Percentiles rank a stretch among this genome's conserved stretches.
Conservation (phyloP, 371 early-diverging fungal genomes). For the Mucor sp. region DNA sequence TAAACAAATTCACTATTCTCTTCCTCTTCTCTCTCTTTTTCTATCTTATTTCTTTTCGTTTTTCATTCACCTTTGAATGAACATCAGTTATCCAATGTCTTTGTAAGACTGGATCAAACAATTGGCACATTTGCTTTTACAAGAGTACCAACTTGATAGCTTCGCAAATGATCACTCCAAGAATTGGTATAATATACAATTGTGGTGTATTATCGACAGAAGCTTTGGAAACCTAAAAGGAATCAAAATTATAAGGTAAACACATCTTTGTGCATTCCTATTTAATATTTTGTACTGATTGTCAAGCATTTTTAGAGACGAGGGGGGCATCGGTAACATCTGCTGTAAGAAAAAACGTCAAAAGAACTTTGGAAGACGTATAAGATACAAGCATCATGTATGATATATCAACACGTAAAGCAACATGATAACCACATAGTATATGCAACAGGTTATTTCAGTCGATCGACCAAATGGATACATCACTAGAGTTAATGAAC, state of each 20-base stretch:
- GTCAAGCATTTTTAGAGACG: slow-evolving; percentile 26
- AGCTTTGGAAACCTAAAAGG: slow-evolving; percentile 21
- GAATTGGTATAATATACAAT: slow-evolving; percentile 24
- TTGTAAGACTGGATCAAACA: too few species aligned
- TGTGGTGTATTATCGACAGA: slow-evolving; percentile 27
- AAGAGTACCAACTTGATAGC: slow-evolving; percentile 24
- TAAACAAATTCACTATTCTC: too few species aligned
- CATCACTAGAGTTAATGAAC: slow-evolving; percentile 19
- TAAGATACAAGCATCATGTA: too few species aligned
- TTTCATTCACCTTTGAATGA: too few species aligned
- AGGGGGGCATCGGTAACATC: slow-evolving; percentile 22
- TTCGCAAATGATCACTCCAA: slow-evolving; percentile 25
- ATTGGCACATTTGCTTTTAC: slow-evolving; percentile 15
- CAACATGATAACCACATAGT: too few species aligned
- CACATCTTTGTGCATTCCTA: slow-evolving; percentile 21
- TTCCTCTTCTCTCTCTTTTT: too few species aligned
- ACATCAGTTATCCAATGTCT: too few species aligned
- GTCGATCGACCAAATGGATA: slow-evolving; percentile 22
- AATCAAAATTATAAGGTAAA: slow-evolving; percentile 19
- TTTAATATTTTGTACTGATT: slow-evolving; percentile 27
- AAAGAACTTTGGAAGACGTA: slow-evolving; percentile 24
- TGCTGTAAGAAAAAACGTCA: slow-evolving; percentile 27
- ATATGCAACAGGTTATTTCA: slow-evolving; percentile 21
- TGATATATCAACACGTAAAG: too few species aligned
- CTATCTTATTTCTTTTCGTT: too few species aligned